A percentile compares a stretch with the other conserved stretches of the same genome.
phyloP scores from a whole-genome alignment of 352 stramenopile species.

The Phytophthora kernoviae region DNA sequence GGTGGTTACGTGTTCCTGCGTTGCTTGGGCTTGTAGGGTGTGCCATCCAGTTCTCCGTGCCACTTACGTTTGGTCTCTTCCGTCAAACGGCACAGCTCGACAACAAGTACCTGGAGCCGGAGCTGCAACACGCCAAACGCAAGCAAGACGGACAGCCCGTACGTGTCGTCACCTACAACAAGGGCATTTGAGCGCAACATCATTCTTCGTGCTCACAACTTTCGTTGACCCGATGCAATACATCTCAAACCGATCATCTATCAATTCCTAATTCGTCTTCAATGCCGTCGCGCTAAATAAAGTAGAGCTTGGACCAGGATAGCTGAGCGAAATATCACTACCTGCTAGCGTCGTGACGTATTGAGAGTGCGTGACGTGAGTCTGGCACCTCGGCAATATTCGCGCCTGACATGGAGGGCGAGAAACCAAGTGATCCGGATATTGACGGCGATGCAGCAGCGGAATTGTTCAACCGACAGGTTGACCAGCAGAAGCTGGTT shows the following conservation, averaged over 20 bases:
- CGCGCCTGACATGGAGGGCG: constrained; percentile 15
- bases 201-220: background rate
- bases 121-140: constrained; percentile 44
- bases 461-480: constrained; percentile 72
- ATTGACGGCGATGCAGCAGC: constrained; percentile 29
- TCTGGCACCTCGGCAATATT: background rate
- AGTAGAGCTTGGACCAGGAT: constrained; percentile 6
- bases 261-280: constrained; percentile 7
- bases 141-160: constrained; percentile 58
- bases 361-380: too few relatives aligned
- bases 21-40: constrained; percentile 73
- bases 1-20: constrained; percentile 68
- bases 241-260: background rate
- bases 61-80: constrained; percentile 87
- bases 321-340: constrained; percentile 9
- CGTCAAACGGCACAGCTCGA: constrained; percentile 78
- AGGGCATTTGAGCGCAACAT: constrained; percentile 51
- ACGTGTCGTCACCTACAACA: constrained; percentile 83
- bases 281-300: background rate
- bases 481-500: constrained; percentile 67
- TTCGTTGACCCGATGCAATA: constrained; percentile 3
- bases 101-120: constrained; percentile 65
- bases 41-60: constrained; percentile 86
- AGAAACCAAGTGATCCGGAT: constrained; percentile 8
- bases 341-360: background rate